These are phyloP conservation scores for Fusarium longipes DNA, from an alignment of 2,329 filamentous ascomycete species.

Conservation along the genomic window DNA sequence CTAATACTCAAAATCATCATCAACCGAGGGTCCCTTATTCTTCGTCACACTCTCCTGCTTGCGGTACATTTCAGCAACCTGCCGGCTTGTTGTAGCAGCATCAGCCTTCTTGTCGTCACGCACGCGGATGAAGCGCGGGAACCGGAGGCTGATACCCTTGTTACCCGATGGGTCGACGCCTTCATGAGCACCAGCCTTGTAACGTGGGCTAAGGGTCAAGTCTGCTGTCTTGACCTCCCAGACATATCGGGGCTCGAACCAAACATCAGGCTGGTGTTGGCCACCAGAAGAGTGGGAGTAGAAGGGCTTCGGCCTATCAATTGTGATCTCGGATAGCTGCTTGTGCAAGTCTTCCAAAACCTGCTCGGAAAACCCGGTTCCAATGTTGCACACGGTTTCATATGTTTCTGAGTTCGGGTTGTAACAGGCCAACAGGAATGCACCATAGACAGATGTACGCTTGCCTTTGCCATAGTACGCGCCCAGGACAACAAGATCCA, in stretches of 20 bases:
- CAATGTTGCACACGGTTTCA: slow-evolving; percentile 98
- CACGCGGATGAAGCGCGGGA: slow-evolving; percentile 91
- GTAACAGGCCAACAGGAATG: slow-evolving; percentile 95
- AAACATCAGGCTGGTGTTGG: slow-evolving; percentile 97
- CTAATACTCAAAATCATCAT: slow-evolving; percentile 98
- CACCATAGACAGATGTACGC: slow-evolving; percentile 93
- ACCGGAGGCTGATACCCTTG: slow-evolving; percentile 87
- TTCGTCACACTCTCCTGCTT: slow-evolving; percentile 92
- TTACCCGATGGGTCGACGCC: slow-evolving; percentile 77
- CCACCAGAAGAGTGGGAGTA: slow-evolving; percentile 85
- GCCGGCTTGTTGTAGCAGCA: slow-evolving; percentile 82
- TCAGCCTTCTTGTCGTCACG: slow-evolving; percentile 97
- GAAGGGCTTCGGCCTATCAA: slow-evolving; percentile 93
- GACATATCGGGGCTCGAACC: slow-evolving; percentile 94
- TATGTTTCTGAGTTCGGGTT: slow-evolving; percentile 83
- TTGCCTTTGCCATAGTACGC: slow-evolving; percentile 96
- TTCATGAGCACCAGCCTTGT: slow-evolving; percentile 89
- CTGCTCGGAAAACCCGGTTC: slow-evolving; percentile 96
- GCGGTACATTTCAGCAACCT: slow-evolving; percentile 96
- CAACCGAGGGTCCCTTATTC: slow-evolving; percentile 85
- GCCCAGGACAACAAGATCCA: slow-evolving; percentile 94
- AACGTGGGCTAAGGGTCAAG: slow-evolving; percentile 89
- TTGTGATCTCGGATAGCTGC: slow-evolving; percentile 79
- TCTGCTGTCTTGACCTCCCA: slow-evolving; percentile 99
- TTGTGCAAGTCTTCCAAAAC: slow-evolving; percentile 88